phyloP scores from a whole-genome alignment of 345 rosid genomes.

The Capsella bursapastoris region DNA sequence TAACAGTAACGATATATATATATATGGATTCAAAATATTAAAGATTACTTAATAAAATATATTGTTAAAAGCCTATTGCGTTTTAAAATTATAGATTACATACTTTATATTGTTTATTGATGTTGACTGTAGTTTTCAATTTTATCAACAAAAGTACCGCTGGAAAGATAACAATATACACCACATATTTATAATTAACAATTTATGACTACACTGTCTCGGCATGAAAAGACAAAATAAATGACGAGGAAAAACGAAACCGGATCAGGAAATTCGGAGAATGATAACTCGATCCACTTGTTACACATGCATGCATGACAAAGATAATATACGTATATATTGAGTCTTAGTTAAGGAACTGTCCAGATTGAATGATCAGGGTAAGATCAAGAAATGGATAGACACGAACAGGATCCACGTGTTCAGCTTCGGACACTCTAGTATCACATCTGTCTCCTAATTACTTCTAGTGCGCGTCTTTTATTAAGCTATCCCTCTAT shows the following conservation, averaged over 20 bases:
- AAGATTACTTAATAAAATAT: conserved; percentile 1
- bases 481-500: conserved; percentile 20
- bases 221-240: conserved; percentile 25
- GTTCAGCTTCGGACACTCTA: conserved; percentile 32
- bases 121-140: background rate
- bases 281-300: conserved; percentile 36
- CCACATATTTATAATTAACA: too few species aligned
- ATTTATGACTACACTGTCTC: background rate
- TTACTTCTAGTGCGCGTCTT: conserved; percentile 25
- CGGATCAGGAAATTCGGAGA: conserved; percentile 7
- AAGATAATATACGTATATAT: background rate
- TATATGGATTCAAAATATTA: background rate
- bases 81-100: background rate
- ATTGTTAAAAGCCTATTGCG: background rate
- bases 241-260: conserved; percentile 45
- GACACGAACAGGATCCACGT: conserved; percentile 46
- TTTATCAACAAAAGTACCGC: background rate
- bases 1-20: background rate
- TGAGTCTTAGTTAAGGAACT: conserved; percentile 21
- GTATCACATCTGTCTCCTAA: conserved; percentile 42
- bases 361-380: conserved; percentile 34
- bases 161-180: too few species aligned
- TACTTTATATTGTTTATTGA: background rate
- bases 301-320: conserved; percentile 45
- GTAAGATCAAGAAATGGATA: conserved; percentile 40